Evolutionary conservation across 2,329 filamentous ascomycete species (phyloP), one percentile per base, ranked within the genome.

Genomic region (Trichoderma guizhouense): DNA sequence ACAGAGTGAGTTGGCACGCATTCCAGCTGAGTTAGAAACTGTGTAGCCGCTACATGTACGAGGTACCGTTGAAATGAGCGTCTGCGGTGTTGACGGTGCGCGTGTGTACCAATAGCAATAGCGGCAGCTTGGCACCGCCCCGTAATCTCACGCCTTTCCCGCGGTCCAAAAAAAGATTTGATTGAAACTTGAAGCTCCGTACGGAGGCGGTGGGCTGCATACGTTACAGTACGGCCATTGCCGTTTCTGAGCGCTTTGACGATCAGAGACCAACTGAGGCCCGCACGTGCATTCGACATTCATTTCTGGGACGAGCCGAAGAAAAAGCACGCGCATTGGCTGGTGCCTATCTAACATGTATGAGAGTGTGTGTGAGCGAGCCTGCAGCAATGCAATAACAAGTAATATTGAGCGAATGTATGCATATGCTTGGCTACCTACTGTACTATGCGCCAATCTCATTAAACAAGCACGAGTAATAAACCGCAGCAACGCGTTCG

Each of bases 11-110:
- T 53, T 21, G 47, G n/a, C 36, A 69, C 67, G 1, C 67, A 62
- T 69, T 69, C 67, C 53, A 51, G 61, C 34, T 14, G 18, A 30
- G 28, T 53, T 36, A 15, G 34, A 3, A 15, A 36, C 14, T 18
- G 36, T 18, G 7, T 7, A 39, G 15, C 15, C 15, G 36, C 36
- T 39, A 61, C 58, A 34, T 3, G 12, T n/a, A 4, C 8, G 34
- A 11, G 8, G 60, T 30, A 47, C 24, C 21, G 32, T 30, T 57
- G 64, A 67, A 67, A 67, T 67, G 64, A 67, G 51, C 24, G 51
- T 24, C 66, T 69, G n/a, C 66, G 66, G 66, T 69, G 66, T 69
- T 9, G 57, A 61, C 66, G 66, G 66, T 69, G 53, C 26, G 51
- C 30, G 63, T 21, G 63, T 28, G 51, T 47, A 15, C 64, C 53